These are phyloP conservation scores for Hibiscus trionum DNA, from an alignment of 345 rosid genomes.

Conservation along the genomic window DNA sequence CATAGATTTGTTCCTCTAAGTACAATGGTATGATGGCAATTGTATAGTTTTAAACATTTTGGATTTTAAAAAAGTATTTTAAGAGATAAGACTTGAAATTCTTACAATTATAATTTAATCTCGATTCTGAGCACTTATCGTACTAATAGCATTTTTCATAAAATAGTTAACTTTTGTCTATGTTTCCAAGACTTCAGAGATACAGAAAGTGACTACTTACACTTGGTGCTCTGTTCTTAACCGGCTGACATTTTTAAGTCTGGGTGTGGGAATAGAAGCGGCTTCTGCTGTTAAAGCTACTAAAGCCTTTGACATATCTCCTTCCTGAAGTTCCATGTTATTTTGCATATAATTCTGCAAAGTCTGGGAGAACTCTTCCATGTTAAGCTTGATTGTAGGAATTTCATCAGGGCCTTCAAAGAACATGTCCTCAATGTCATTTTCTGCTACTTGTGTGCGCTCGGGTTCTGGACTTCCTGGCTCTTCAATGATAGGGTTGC, in stretches of 20 bases:
- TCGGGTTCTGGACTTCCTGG: slow-evolving; percentile 79
- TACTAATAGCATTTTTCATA: background rate
- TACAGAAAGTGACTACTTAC: slow-evolving; percentile 40
- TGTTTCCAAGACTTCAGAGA: background rate
- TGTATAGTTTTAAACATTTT: background rate
- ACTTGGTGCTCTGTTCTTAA: slow-evolving; percentile 90
- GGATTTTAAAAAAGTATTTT: background rate
- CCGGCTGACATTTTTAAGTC: slow-evolving; percentile 70
- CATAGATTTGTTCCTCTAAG: background rate
- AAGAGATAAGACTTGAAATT: background rate
- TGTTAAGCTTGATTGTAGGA: slow-evolving; percentile 67
- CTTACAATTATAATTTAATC: background rate
- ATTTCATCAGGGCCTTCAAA: slow-evolving; percentile 65
- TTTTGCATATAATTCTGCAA: slow-evolving; percentile 58
- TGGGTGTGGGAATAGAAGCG: slow-evolving; percentile 77
- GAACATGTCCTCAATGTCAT: slow-evolving; percentile 63
- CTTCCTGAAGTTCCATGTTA: slow-evolving; percentile 58
- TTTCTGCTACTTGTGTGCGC: slow-evolving; percentile 27
- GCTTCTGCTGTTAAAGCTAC: slow-evolving; percentile 69
- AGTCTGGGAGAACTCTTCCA: slow-evolving; percentile 55
- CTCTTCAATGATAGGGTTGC: slow-evolving; percentile 78
- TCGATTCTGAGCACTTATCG: background rate
- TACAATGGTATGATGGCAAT: background rate
- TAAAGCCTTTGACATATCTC: slow-evolving; percentile 62
- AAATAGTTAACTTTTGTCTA: background rate